A percentile compares a stretch with the other conserved stretches of the same genome.
These are phyloP conservation scores for Lentinula lateritia DNA, from an alignment of 768 basidiomycete species.

Conservation along the genomic window DNA sequence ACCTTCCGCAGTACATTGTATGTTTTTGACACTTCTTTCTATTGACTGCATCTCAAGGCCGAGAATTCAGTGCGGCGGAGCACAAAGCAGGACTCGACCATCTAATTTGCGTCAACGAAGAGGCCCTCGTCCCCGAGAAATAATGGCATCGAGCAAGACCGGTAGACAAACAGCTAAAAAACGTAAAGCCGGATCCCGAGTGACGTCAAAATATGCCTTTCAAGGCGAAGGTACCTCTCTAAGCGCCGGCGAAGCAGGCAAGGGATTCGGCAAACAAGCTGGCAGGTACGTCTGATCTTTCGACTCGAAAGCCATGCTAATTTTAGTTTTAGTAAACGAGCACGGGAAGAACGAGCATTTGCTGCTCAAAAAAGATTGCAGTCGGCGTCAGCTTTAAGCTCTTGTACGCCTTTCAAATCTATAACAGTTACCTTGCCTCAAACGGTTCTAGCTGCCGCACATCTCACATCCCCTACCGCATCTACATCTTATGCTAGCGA, in stretches of 20 bases:
- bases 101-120: slow-evolving; percentile 36
- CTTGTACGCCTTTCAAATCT: slow-evolving; percentile 2
- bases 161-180: slow-evolving; percentile 60
- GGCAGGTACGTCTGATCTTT: slow-evolving; percentile 38
- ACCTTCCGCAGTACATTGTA: slow-evolving; percentile 78
- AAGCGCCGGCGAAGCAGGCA: slow-evolving; percentile 32
- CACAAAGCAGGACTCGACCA: slow-evolving; percentile 61
- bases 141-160: slow-evolving; percentile 49
- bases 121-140: slow-evolving; percentile 25
- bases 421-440: neutral
- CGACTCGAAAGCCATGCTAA: neutral
- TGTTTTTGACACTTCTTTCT: neutral
- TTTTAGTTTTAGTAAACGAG: slow-evolving; percentile 55
- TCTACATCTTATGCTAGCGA: slow-evolving; percentile 15
- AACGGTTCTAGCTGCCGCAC: neutral
- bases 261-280: slow-evolving; percentile 68
- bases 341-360: slow-evolving; percentile 70
- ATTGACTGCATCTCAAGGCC: neutral
- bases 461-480: neutral
- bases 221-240: slow-evolving; percentile 49
- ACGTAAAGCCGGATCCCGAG: slow-evolving; percentile 67
- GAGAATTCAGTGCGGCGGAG: slow-evolving; percentile 62
- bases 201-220: slow-evolving; percentile 60
- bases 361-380: slow-evolving; percentile 64
- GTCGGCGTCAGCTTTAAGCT: slow-evolving; percentile 33